Base-by-base conservation (phyloP, 106 monocot species). In the Hemerocallis citrina region DNA sequence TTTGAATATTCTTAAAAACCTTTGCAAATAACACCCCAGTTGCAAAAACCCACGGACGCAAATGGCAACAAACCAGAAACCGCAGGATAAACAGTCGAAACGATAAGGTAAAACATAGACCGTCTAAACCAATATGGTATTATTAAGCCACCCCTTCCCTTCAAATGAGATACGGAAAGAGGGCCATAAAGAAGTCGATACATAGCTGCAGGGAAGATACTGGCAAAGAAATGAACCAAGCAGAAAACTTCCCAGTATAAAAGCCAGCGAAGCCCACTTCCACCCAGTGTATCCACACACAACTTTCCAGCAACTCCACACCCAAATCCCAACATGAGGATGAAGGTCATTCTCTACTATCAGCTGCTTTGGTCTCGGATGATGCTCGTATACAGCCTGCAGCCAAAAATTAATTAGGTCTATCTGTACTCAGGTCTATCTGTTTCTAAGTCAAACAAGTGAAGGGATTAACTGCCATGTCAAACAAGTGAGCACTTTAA, bases 221-320 rank as follows among this genome's bases (percentile, higher is more conserved):
- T 88, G 10, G 59, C 81, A 16, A 81, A 54, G 50, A 96, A 87
- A 77, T 96, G 96, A 57, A 96, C 34, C 49, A 79, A 62, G 62
- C 90, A 91, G 44, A 90, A 32, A 12, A 35, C 12, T 44, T 96
- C 96, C 96, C 96, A 96, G 17, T 67, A 79, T 1, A 96, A 13
- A 58, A 96, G 87, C 91, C 90, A 96, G 16, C 7, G 17, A 52
- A 77, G 67, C 32, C 96, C 96, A 65, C 71, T 80, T 38, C 87
- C 96, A 28, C 96, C 96, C 33, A 96, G 39, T 10, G 91, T 78
- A 33, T 96, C 96, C 0, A 96, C 72, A 27, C 96, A 96, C 12
- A 81, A 42, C 66, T 82, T 96, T 41, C 96, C 96, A 15, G 77
- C 71, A 57, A 72, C 16, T 59, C 96, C 96, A 51, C 96, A 96